phyloP scores from a whole-genome alignment of 257 asterid genomes.

The Haberlea rhodopensis region DNA sequence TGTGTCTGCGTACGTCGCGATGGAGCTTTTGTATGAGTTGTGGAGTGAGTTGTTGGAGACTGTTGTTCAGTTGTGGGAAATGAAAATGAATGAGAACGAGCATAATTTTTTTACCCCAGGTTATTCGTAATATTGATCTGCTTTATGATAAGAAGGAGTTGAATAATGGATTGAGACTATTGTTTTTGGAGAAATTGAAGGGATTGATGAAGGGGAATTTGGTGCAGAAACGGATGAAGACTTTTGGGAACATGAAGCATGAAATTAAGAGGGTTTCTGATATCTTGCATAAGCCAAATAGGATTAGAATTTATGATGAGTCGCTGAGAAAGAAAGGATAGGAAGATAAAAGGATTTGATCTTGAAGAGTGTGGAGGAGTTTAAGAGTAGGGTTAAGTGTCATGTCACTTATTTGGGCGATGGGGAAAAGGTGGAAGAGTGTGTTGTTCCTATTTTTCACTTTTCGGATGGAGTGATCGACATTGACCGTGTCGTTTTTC shows the following conservation, averaged over 20 bases:
- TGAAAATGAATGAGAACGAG: constrained; percentile 30
- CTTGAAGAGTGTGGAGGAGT: constrained; percentile 57
- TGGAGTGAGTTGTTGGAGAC: too few species aligned
- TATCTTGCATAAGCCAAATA: constrained; percentile 14
- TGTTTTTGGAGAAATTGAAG: constrained; percentile 48
- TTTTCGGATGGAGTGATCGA: too few species aligned
- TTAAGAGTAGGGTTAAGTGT: constrained; percentile 47
- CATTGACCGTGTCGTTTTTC: constrained; percentile 26
- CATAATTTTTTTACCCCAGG: constrained; percentile 36
- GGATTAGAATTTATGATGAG: constrained; percentile 22
- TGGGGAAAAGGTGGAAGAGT: background rate
- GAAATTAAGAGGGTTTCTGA: constrained; percentile 26
- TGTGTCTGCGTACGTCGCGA: too few species aligned
- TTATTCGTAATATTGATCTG: constrained; percentile 33
- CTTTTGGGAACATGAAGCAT: constrained; percentile 26
- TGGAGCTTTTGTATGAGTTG: too few species aligned
- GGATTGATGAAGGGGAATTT: constrained; percentile 39
- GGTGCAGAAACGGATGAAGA: constrained; percentile 46
- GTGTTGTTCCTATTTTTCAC: too few species aligned
- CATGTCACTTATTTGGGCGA: constrained; percentile 49
- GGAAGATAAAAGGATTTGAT: constrained; percentile 49
- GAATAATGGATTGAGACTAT: constrained; percentile 37
- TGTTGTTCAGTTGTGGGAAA: too few species aligned
- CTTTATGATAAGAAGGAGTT: constrained; percentile 68
- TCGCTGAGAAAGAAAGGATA: constrained; percentile 35